These are phyloP conservation scores for Sanguinoderma infundibulare DNA, from an alignment of 1,284 basidiomycete genomes.

Conservation along the genomic window DNA sequence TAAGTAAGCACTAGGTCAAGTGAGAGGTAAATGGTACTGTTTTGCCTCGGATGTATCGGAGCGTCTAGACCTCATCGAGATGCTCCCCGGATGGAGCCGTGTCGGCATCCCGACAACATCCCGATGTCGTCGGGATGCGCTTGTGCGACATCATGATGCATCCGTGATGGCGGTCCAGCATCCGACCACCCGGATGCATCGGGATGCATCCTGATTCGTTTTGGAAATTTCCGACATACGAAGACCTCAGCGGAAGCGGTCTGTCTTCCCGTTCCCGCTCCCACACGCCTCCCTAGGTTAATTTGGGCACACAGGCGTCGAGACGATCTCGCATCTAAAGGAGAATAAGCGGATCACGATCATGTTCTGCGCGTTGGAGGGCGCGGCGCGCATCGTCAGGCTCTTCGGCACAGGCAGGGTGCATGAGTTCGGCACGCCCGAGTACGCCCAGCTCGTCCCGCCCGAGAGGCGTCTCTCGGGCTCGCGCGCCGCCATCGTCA, in stretches of 20 bases:
- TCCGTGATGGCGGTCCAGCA: not conserved
- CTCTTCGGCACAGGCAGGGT: slow-evolving; percentile 54
- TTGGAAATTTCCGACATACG: slow-evolving; percentile 33
- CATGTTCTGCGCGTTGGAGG: slow-evolving; percentile 58
- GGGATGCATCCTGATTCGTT: not conserved
- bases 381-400: slow-evolving; percentile 52
- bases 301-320: slow-evolving; percentile 41
- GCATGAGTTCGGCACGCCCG: slow-evolving; percentile 56
- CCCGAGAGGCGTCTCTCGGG: slow-evolving; percentile 49
- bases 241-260: slow-evolving; percentile 62
- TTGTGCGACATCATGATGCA: not conserved
- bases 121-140: not conserved
- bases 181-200: not conserved
- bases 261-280: slow-evolving; percentile 25
- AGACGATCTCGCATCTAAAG: slow-evolving; percentile 59
- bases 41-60: not conserved
- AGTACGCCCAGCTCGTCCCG: slow-evolving; percentile 51
- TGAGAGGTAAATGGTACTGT: no score
- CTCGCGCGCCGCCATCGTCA: slow-evolving; percentile 53
- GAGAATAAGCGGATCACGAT: slow-evolving; percentile 62
- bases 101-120: no score
- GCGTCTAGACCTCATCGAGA: not conserved
- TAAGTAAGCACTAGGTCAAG: no score
- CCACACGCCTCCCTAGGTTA: not conserved
- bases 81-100: not conserved